These are phyloP conservation scores for Gymnopus androsaceus DNA, from an alignment of 1,284 basidiomycete genomes.

Conservation along the genomic window DNA sequence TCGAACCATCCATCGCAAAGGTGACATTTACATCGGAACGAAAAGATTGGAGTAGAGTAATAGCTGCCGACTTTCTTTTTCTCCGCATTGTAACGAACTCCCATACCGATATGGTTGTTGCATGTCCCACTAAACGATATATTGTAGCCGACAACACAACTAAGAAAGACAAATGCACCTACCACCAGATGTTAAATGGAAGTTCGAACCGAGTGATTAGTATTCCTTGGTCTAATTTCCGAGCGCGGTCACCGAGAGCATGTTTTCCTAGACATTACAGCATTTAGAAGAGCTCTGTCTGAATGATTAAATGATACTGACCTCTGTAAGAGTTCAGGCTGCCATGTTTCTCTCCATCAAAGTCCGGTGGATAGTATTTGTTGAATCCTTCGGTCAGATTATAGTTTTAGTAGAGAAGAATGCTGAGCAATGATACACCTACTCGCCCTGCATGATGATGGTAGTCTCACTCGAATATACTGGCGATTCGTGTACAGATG, in stretches of 20 bases:
- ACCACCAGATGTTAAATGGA: conserved; percentile 99
- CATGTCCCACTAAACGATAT: conserved; percentile 72
- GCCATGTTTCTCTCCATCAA: conserved; percentile 77
- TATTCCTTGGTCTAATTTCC: conserved; percentile 92
- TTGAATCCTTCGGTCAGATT: conserved; percentile 64
- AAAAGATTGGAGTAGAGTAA: conserved; percentile 91
- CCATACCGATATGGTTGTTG: conserved; percentile 93
- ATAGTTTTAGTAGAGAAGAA: conserved; percentile 4
- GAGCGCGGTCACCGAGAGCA: conserved; percentile 88
- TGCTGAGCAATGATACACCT: neutral
- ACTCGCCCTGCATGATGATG: conserved; percentile 39
- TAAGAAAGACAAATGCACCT: conserved; percentile 30
- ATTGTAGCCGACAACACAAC: neutral
- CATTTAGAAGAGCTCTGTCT: neutral
- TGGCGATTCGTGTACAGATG: too few relatives aligned
- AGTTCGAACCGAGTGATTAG: conserved; percentile 92
- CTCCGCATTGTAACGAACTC: conserved; percentile 97
- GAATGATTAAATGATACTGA: conserved; percentile 25
- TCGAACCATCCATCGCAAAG: conserved; percentile 93
- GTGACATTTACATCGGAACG: conserved; percentile 96
- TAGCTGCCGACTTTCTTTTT: conserved; percentile 97
- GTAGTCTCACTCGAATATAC: neutral
- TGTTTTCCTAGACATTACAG: conserved; percentile 73
- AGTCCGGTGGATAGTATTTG: conserved; percentile 95
- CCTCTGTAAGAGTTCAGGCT: conserved; percentile 84